These are phyloP conservation scores for Gracilaria caudata DNA, from an alignment of 23 red algal genomes.

Conservation along the genomic window DNA sequence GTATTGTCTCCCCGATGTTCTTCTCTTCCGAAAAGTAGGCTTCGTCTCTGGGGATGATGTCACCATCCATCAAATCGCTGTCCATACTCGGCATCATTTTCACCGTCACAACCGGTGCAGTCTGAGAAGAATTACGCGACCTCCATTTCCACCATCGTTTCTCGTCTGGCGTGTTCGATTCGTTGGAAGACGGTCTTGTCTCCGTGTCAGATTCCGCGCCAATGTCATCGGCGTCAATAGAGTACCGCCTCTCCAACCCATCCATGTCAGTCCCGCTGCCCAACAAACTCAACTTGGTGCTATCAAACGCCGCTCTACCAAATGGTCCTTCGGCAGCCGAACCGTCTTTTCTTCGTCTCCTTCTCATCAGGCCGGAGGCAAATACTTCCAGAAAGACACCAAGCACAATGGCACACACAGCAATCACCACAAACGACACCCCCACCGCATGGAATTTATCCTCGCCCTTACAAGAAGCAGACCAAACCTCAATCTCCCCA, in stretches of 20 bases:
- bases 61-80: not conserved
- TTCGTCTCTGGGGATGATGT: not conserved
- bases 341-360: slow-evolving; percentile 29
- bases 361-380: not conserved
- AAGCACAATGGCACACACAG: slow-evolving; percentile 4
- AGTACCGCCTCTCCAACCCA: slow-evolving; percentile 9
- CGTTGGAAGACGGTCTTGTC: not conserved
- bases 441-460: not conserved
- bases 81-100: slow-evolving; percentile 4
- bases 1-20: not conserved
- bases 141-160: not conserved
- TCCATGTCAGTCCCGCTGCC: not conserved
- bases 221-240: slow-evolving; percentile 6
- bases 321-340: slow-evolving; percentile 24
- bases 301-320: slow-evolving; percentile 13
- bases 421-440: slow-evolving; percentile 30
- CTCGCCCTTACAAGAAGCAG: not conserved
- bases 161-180: not conserved
- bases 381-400: slow-evolving; percentile 22
- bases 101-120: not conserved
- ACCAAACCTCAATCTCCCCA: slow-evolving; percentile 24
- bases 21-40: not conserved
- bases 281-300: slow-evolving; percentile 11
- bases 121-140: not conserved
- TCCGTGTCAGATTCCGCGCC: not conserved